Conservation (phyloP, 2,329 filamentous ascomycete species). For the Fusarium dlaminii region DNA sequence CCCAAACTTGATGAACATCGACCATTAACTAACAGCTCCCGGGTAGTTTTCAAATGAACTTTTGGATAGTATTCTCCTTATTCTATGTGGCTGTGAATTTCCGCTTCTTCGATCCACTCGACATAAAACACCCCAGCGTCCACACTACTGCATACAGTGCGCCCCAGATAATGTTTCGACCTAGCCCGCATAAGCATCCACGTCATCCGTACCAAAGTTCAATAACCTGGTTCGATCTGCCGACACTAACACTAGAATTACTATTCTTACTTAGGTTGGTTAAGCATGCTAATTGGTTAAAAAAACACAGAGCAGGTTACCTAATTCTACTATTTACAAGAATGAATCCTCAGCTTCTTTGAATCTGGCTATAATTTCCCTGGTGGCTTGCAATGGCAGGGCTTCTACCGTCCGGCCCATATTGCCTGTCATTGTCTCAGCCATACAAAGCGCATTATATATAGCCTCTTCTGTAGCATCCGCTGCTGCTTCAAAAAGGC, state of each 20-base stretch:
- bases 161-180: not conserved
- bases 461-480: not conserved
- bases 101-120: not conserved
- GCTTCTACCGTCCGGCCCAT: not conserved
- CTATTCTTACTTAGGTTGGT: too few species aligned
- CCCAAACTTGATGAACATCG: fast-evolving
- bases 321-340: not conserved
- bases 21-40: not conserved
- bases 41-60: fast-evolving
- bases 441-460: not conserved
- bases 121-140: fast-evolving
- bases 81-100: not conserved
- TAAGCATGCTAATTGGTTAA: not conserved
- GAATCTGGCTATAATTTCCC: not conserved
- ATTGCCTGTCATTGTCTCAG: not conserved
- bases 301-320: not conserved
- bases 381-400: not conserved
- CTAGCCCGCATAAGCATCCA: not conserved
- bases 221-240: not conserved
- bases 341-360: not conserved
- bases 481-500: not conserved
- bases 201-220: not conserved
- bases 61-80: too few species aligned
- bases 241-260: not conserved
- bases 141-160: not conserved